phyloP scores from a whole-genome alignment of 805 yeast species.

The Wickerhamiella australiensis region DNA sequence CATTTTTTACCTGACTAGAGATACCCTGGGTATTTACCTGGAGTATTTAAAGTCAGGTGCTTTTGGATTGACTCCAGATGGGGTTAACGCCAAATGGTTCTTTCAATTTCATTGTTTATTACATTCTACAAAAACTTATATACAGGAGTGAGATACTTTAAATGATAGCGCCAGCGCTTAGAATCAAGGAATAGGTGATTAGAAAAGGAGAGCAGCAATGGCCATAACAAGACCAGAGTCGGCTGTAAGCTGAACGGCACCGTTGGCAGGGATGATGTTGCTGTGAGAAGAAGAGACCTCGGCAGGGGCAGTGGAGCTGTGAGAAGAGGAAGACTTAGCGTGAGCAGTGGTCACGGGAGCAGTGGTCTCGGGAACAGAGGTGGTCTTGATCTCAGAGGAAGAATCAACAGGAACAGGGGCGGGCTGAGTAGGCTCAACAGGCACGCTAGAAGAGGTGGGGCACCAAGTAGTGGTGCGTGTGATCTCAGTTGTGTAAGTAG shows the following conservation, averaged over 20 bases:
- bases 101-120: not conserved
- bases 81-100: too few species aligned
- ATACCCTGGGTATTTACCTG: too few species aligned
- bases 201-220: slow-evolving; percentile 3
- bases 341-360: too few species aligned
- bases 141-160: not conserved
- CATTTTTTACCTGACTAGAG: too few species aligned
- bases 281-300: not conserved
- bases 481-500: not conserved
- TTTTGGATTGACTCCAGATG: too few species aligned
- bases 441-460: not conserved
- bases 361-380: slow-evolving; percentile 4
- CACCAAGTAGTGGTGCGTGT: slow-evolving; percentile 4
- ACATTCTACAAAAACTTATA: not conserved
- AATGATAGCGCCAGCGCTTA: slow-evolving; percentile 1
- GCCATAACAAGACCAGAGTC: not conserved
- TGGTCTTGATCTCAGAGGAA: not conserved
- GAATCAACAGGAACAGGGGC: not conserved
- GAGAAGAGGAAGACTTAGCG: slow-evolving; percentile 23
- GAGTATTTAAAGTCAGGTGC: too few species aligned
- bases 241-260: slow-evolving; percentile 1
- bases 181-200: not conserved
- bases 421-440: slow-evolving; percentile 4
- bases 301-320: not conserved
- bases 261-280: slow-evolving; percentile 1